Evolutionary conservation across 2,329 filamentous ascomycete genomes (phyloP).

Genomic region (Pseudogymnoascus sp.): DNA sequence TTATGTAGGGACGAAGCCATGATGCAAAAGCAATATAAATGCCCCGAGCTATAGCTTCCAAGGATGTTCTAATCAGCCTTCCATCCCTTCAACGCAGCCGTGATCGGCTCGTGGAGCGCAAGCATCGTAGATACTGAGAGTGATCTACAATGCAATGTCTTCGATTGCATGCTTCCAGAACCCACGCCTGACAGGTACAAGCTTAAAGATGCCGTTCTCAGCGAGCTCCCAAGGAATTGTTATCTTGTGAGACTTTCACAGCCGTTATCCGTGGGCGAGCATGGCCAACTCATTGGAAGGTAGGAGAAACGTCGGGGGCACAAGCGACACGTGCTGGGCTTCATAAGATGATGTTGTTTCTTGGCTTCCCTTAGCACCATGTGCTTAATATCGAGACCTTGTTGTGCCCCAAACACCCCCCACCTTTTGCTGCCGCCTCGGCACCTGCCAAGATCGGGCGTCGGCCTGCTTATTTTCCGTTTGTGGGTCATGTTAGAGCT

Average conservation of each 20-base stretch:
- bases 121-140: not conserved
- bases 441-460: not conserved
- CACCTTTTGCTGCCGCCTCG: not conserved
- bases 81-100: not conserved
- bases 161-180: not conserved
- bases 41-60: not conserved
- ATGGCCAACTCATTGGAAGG: not conserved
- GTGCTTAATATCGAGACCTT: not conserved
- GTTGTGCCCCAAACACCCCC: not conserved
- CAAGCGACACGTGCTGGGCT: not conserved
- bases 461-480: not conserved
- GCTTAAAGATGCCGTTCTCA: not conserved
- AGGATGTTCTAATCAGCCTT: not conserved
- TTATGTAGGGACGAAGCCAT: not conserved
- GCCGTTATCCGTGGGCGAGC: not conserved
- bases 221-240: not conserved
- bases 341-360: not conserved
- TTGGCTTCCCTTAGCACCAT: not conserved
- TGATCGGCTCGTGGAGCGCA: not conserved
- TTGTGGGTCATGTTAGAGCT: not conserved
- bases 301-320: not conserved
- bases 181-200: not conserved
- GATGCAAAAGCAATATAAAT: conserved; percentile 1
- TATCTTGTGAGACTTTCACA: not conserved
- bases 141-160: not conserved